Evolutionary conservation across 192 early-diverging fungal species (phyloP), one percentile per base, ranked within the genome.

Genomic region (Coemansia sp.): DNA sequence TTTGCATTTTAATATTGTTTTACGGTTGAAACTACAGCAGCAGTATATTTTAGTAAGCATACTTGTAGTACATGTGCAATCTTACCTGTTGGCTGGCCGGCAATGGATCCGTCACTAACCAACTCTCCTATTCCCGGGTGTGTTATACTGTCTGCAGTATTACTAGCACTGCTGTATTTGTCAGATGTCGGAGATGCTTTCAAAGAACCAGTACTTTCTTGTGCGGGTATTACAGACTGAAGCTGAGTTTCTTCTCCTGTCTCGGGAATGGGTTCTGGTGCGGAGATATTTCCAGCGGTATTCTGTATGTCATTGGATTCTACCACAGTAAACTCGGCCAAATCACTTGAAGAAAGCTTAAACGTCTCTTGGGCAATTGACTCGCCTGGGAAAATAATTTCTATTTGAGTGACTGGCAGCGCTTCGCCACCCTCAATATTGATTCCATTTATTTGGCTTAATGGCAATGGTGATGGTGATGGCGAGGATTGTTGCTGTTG

Each of bases 341-440:
- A 4, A 4, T 57, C 63, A 22, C 55, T 60, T 0, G 59, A 75
- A 10, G 80, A 63, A 19, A 83, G 49, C 21, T 74, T 42, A 18
- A 83, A 72, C 0, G 80, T 83, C 37, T 83, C 71, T 49, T 83
- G 80, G 6, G 66, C 72, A 36, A 40, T 68, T 2, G 75, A 72
- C 5, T 77, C 69, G 1, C 80, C 80, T 4, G 80, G 80, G 61
- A 83, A 72, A 48, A 83, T 83, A 19, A 83, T 74, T 16, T 83
- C 80, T 18, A 83, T 77, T 42, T 83, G 62, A 36, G 80, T 83
- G 6, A 72, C 71, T 3, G 69, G 80, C 11, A 41, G 66, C 6
- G 72, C 80, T 48, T 77, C 62, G 42, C 80, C 80, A 8, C 80
- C 80, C 65, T 83, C 80, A 49, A 83, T 77, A 46, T 56, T 77